Conservation (phyloP, 805 yeast species). For the Yarrowia hollandica region DNA sequence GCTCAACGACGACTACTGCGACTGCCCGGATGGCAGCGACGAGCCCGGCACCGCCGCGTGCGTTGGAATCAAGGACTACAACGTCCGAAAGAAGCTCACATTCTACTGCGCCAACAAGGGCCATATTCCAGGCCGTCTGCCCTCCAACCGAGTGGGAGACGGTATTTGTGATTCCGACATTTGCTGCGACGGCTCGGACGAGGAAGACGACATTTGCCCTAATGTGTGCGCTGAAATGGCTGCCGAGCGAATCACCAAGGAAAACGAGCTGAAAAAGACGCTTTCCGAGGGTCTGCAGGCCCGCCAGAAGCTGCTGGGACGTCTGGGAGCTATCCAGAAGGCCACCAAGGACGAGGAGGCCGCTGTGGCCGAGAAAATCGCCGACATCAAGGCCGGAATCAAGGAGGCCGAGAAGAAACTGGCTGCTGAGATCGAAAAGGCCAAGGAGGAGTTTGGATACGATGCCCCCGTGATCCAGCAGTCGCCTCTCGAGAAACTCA, state of each 20-base stretch:
- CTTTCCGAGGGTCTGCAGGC: conserved; percentile 44
- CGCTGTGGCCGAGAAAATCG: conserved; percentile 34
- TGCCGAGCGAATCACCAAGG: conserved; percentile 41
- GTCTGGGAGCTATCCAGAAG: conserved; percentile 38
- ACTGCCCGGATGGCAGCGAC: conserved; percentile 97
- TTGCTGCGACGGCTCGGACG: conserved; percentile 97
- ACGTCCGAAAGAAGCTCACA: conserved; percentile 34
- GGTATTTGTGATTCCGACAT: conserved; percentile 86
- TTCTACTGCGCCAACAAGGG: conserved; percentile 83
- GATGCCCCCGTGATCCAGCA: not conserved
- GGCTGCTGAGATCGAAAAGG: not conserved
- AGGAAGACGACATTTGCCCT: conserved; percentile 55
- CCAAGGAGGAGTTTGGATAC: conserved; percentile 9
- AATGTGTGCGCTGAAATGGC: conserved; percentile 56
- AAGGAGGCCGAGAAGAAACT: conserved; percentile 15
- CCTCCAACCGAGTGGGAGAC: conserved; percentile 72
- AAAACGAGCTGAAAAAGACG: conserved; percentile 33
- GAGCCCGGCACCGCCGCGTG: conserved; percentile 97
- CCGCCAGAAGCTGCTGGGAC: conserved; percentile 40
- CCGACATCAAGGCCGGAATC: conserved; percentile 1
- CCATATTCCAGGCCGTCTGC: conserved; percentile 59
- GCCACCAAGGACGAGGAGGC: conserved; percentile 33
- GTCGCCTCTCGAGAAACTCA: conserved; percentile 16
- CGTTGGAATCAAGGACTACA: conserved; percentile 34
- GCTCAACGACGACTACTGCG: conserved; percentile 88